Base-by-base conservation (phyloP, 2,329 filamentous ascomycete species). In the Coniochaeta hoffmannii region DNA sequence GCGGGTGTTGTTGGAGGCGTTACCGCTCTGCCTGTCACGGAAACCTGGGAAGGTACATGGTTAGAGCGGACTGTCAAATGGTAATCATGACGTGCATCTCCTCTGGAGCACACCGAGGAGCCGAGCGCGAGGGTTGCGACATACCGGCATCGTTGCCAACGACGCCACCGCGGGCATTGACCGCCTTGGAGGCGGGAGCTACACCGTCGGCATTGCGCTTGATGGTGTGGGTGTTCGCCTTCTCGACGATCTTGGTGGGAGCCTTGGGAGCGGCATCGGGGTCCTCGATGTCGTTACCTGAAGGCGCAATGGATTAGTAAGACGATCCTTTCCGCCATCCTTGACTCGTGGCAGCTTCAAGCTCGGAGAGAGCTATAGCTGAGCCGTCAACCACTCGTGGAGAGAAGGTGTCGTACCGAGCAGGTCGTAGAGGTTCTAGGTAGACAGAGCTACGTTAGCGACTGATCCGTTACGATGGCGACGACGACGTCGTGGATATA, bases 361-460 rank as follows among this genome's bases (percentile, higher is more conserved):
- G 56, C 58, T 62, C 54, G 64, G 54, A 62, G 60, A 64, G 64
- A 60, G 60, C 54, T 46, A 22, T 53, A 50, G 32, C 24, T 15
- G 34, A 50, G 50, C 14, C 14, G 36, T 56, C 51, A 35, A 44
- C 34, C 52, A 51, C 59, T 61, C 35, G 50, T 57, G 60, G 58
- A 57, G 58, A 58, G 61, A 56, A 14, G 34, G 28, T 9, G 19
- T 31, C 38, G 17, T 57, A 97, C 94, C 93, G 83, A 99, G 90
- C 80, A 96, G 87, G 84, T 94, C 93, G 84, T 89, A 97, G 71
- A 89, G 87, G 84, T 99, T 99, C 94, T 97, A 65, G n/a, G 26
- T 26, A 26, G 38, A 36, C 30, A 50, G 59, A 50, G 51, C 55
- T 24, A 58, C 35, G 58, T 69, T 63, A 70, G 68, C 63, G 51